phyloP scores from a whole-genome alignment of 1,284 basidiomycete species.

The Heterobasidion parviporum region DNA sequence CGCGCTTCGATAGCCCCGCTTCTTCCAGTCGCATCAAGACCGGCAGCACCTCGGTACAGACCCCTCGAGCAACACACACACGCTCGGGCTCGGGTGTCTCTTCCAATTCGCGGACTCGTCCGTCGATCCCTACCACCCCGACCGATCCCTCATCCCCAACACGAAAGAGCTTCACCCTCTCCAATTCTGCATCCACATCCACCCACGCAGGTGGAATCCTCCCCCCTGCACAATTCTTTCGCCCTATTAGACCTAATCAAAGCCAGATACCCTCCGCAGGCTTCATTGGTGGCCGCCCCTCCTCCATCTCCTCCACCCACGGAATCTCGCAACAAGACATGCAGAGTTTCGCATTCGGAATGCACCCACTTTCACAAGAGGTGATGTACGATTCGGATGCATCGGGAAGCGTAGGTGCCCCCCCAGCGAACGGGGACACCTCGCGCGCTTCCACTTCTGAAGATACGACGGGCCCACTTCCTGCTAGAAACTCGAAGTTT shows the following conservation, averaged over 20 bases:
- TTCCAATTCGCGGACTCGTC: conserved; percentile 7
- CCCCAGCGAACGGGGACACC: conserved; percentile 13
- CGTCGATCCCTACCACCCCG: neutral
- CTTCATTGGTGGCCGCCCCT: conserved; percentile 11
- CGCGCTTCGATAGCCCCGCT: conserved; percentile 8
- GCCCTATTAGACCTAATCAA: conserved; percentile 49
- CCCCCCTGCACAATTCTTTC: conserved; percentile 69
- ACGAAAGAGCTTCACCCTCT: conserved; percentile 5
- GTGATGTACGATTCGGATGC: conserved; percentile 22
- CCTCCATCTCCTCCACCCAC: conserved; percentile 26
- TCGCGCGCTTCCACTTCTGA: conserved; percentile 23
- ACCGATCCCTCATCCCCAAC: conserved; percentile 11
- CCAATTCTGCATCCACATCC: conserved; percentile 9
- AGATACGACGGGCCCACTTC: conserved; percentile 13
- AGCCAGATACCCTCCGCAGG: conserved; percentile 16
- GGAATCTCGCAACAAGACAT: conserved; percentile 20
- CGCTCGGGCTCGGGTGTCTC: conserved; percentile 10
- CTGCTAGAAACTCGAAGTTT: conserved; percentile 37
- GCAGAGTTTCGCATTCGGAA: conserved; percentile 16
- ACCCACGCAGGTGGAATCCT: conserved; percentile 68
- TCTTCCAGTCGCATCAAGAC: conserved; percentile 4
- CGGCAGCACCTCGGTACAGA: conserved; percentile 2
- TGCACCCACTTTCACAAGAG: conserved; percentile 19
- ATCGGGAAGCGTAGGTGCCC: conserved; percentile 19
- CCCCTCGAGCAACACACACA: conserved; percentile 1